These are phyloP conservation scores for Talaromyces sp. DNA, from an alignment of 2,329 filamentous ascomycete genomes.

Conservation along the genomic window DNA sequence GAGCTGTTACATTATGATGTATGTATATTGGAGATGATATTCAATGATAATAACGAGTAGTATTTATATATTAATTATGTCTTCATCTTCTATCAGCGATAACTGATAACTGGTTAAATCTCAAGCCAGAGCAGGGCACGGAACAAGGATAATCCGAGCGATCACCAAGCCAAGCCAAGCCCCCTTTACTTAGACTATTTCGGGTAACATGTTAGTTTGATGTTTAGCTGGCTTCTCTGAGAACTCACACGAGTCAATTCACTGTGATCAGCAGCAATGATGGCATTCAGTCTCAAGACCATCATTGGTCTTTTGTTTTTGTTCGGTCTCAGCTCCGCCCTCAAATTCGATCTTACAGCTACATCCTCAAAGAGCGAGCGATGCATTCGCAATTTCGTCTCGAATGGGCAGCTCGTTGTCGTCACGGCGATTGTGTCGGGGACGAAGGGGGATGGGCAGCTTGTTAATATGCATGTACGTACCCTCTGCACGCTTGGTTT, in stretches of 20 bases:
- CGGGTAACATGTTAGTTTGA: slow-evolving; percentile 13
- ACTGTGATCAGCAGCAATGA: slow-evolving; percentile 25
- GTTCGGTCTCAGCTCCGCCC: slow-evolving; percentile 54
- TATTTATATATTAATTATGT: not conserved
- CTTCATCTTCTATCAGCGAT: not conserved
- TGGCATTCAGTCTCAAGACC: slow-evolving; percentile 33
- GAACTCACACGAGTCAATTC: not conserved
- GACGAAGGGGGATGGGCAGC: slow-evolving; percentile 85
- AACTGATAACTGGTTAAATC: too few species aligned
- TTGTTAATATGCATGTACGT: slow-evolving; percentile 88
- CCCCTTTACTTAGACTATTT: slow-evolving; percentile 24
- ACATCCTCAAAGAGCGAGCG: slow-evolving; percentile 67
- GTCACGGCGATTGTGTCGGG: slow-evolving; percentile 88
- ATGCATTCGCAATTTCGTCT: slow-evolving; percentile 96
- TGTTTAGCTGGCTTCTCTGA: slow-evolving; percentile 19
- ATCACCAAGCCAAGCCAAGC: slow-evolving; percentile 19
- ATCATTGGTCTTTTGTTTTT: slow-evolving; percentile 36
- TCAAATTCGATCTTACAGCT: slow-evolving; percentile 91
- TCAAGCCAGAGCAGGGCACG: slow-evolving; percentile 18
- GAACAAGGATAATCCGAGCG: slow-evolving; percentile 33
- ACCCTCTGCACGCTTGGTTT: not conserved
- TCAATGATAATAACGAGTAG: slow-evolving; percentile 8
- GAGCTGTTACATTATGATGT: slow-evolving; percentile 11
- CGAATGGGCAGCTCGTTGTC: slow-evolving; percentile 87
- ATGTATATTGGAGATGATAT: slow-evolving; percentile 9